Conservation (phyloP, 257 asterid genomes). For the Nicotiana attenuata region DNA sequence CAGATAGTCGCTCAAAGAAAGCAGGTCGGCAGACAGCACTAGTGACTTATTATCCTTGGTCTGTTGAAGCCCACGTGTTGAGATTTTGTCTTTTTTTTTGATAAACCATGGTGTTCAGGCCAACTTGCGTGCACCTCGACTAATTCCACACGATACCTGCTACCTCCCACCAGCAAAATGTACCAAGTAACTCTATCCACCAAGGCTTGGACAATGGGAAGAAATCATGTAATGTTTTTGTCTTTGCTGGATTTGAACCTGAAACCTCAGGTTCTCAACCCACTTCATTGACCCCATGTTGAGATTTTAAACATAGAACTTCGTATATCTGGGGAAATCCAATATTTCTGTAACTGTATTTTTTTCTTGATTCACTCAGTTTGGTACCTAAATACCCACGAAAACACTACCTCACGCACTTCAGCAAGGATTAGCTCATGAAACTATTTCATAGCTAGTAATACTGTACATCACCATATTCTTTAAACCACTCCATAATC, state of each 20-base stretch:
- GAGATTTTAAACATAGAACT: neutral
- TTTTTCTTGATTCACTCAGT: neutral
- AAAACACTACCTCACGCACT: neutral
- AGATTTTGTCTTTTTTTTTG: too few species aligned
- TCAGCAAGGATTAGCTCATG: neutral
- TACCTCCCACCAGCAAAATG: too few species aligned
- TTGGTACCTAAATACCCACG: neutral
- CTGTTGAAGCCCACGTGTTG: neutral
- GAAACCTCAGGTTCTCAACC: too few species aligned
- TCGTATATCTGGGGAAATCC: neutral
- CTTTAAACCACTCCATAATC: neutral
- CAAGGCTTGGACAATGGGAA: too few species aligned
- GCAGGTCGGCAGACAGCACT: neutral
- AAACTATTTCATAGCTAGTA: neutral
- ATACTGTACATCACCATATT: neutral
- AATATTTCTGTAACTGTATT: neutral
- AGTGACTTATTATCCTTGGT: neutral
- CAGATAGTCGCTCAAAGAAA: neutral
- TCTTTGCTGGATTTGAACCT: too few species aligned
- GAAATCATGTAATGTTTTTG: too few species aligned
- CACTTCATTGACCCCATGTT: neutral
- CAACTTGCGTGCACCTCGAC: too few species aligned
- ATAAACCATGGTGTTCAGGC: too few species aligned
- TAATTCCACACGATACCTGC: too few species aligned
- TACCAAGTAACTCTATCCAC: too few species aligned